Conservation (phyloP, 495 filamentous ascomycete genomes). For the Aspergillus mulundensis region DNA sequence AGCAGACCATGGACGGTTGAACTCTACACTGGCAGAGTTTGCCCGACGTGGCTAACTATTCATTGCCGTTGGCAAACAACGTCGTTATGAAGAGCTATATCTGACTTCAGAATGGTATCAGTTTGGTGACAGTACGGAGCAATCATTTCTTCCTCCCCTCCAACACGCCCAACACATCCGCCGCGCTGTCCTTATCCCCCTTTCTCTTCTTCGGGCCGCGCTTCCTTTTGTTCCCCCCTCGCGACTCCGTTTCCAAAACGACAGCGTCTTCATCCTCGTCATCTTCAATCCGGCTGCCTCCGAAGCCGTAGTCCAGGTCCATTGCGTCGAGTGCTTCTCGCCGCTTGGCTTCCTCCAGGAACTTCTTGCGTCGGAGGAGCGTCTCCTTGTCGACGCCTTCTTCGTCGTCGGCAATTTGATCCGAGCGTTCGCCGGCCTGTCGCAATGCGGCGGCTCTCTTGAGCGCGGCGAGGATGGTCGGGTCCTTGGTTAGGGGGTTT, state of each 20-base stretch:
- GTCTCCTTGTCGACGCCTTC: slow-evolving; percentile 46
- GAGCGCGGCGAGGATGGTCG: slow-evolving; percentile 76
- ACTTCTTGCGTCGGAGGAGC: slow-evolving; percentile 63
- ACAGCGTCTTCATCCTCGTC: slow-evolving; percentile 73
- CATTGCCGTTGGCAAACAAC: not conserved
- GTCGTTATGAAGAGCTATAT: not conserved
- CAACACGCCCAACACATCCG: slow-evolving; percentile 76
- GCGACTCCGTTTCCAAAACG: slow-evolving; percentile 59
- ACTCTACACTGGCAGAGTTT: not conserved
- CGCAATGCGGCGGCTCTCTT: slow-evolving; percentile 76
- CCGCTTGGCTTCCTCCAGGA: slow-evolving; percentile 59
- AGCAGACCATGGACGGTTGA: not conserved
- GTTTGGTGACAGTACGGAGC: not conserved
- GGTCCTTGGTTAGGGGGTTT: slow-evolving; percentile 60
- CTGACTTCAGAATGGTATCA: not conserved
- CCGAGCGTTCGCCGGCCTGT: slow-evolving; percentile 33
- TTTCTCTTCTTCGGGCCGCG: slow-evolving; percentile 81
- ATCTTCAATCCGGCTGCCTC: slow-evolving; percentile 75
- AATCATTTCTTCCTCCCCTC: slow-evolving; percentile 57
- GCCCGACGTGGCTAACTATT: not conserved
- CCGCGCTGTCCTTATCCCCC: slow-evolving; percentile 74
- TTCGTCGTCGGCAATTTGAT: slow-evolving; percentile 21
- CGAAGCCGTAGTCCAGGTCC: slow-evolving; percentile 93
- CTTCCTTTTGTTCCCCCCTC: slow-evolving; percentile 63
- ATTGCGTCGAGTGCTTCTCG: slow-evolving; percentile 74